Evolutionary conservation across 2,329 filamentous ascomycete genomes (phyloP), one percentile per base, ranked within the genome.

Genomic region (Sarocladium oryzae): DNA sequence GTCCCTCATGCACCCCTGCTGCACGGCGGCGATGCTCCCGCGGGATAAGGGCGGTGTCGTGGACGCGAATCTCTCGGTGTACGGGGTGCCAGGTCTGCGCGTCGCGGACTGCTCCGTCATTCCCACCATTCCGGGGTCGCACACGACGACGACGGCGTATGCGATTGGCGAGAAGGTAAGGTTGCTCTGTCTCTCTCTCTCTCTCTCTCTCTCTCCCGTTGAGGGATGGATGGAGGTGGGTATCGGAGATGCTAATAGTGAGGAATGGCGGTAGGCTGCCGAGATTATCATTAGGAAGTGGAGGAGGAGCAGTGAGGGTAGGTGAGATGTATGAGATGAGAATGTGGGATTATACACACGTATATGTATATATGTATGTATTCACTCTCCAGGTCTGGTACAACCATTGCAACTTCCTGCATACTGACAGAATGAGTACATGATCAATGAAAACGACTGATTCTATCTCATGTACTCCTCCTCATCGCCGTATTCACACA

Each of bases 111-210:
- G 54, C 49, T 58, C 56, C 35, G 57, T 63, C 28, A 58, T 63
- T 26, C 61, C 61, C n/a, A 54, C 51, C 16, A 32, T 60, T 11
- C 58, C 58, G 26, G 56, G 52, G 32, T 48, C 59, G 73, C 76
- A 15, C 74, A 79, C 58, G 35, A 58, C 54, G 56, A 78, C 78
- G 70, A 74, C 75, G 7, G 76, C 75, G 7, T 79, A 78, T 60
- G 75, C 72, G 2, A 77, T 79, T 57, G 76, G 72, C 1, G 76
- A 79, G 62, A 75, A 75, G 56, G 58, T 56, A 51, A 51, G 52
- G 33, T 36, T 13, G 33, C 6, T n/a, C n/a, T n/a, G n/a, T n/a
- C n/a, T n/a, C n/a, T n/a, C n/a, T n/a, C n/a, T n/a, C n/a, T n/a
- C n/a, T n/a, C n/a, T n/a, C n/a, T n/a, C n/a, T n/a, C n/a, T n/a